Evolutionary conservation across 148 eudicot species (phyloP), one percentile per base, ranked within the genome.

Genomic region (Heliosperma pusillum): DNA sequence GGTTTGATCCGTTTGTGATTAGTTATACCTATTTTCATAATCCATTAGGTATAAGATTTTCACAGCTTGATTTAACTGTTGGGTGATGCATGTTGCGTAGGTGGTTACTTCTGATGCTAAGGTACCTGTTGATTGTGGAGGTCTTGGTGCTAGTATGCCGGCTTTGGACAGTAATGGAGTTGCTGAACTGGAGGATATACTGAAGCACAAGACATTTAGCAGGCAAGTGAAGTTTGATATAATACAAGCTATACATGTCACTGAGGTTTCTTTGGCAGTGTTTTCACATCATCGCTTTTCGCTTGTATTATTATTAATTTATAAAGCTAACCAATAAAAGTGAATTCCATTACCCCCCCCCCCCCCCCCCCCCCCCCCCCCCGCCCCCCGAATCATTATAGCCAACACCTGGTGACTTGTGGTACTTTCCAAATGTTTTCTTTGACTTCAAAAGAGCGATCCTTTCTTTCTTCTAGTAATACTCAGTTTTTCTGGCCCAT

Each of bases 121-220:
- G 73, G 83, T 79, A 73, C 76, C 77, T 47, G 69, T 58, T 42
- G 25, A 19, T 59, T 22, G 33, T 65, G 78, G 73, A 52, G 66
- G 75, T 64, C 73, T 72, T 40, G 69, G 56, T 64, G 74, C 25
- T 27, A 74, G 36, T 65, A 74, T 60, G 61, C 40, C 20, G 61
- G 30, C 22, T 30, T 68, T 74, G 60, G 72, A 77, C 45, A 55
- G 69, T 25, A 71, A 77, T 76, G 90, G 88, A 50, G 84, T 93
- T 58, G 79, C 87, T 29, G 96, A 92, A 56, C 96, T 95, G 68
- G 98, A 95, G 84, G 87, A 84, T 74, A 76, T 90, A 70, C 76
- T 95, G 74, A 92, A 89, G 85, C 88, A 90, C 60, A 95, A 87
- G 86, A 92, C 88, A 1, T 95, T 92, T 80, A 87, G 93, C 77